Percentiles rank a stretch among this genome's conserved stretches.
Conservation (phyloP, 2,329 filamentous ascomycete genomes). For the Epichloe glyceriae region DNA sequence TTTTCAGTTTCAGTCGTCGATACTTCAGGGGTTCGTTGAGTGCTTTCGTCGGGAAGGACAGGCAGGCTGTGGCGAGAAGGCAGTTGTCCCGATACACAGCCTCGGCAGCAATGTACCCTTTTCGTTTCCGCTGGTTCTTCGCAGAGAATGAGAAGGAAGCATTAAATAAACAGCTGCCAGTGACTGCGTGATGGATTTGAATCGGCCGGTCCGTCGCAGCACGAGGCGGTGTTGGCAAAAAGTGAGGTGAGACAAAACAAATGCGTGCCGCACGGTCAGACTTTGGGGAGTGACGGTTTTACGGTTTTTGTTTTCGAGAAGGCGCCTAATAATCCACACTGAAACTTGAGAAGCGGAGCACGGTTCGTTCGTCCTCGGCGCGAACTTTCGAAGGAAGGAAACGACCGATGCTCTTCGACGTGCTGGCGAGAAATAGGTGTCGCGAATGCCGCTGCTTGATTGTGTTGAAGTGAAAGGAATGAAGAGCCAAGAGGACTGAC, state of each 20-base stretch:
- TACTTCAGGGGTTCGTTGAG: background rate
- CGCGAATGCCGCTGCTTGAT: constrained; percentile 4
- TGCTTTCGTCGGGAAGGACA: background rate
- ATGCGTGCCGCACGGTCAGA: background rate
- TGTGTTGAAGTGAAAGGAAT: constrained; percentile 5
- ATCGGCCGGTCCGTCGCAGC: background rate
- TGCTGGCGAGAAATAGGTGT: background rate
- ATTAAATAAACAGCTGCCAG: background rate
- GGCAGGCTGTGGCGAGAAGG: background rate
- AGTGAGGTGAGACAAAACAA: constrained; percentile 1
- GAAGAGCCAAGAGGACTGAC: background rate
- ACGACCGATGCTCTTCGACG: background rate
- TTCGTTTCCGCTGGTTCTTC: background rate
- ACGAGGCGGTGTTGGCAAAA: background rate
- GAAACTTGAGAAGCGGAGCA: background rate
- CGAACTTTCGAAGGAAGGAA: background rate
- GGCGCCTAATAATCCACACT: background rate
- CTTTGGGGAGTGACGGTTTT: no score
- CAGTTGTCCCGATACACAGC: background rate
- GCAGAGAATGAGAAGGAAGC: background rate
- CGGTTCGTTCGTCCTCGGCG: background rate
- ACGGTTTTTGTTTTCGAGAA: constrained; percentile 1
- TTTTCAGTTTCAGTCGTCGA: background rate
- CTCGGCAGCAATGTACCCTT: background rate
- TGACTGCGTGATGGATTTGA: no score